These are phyloP conservation scores for Helianthus tuberosus DNA, from an alignment of 129 eudicot species.

Conservation along the genomic window DNA sequence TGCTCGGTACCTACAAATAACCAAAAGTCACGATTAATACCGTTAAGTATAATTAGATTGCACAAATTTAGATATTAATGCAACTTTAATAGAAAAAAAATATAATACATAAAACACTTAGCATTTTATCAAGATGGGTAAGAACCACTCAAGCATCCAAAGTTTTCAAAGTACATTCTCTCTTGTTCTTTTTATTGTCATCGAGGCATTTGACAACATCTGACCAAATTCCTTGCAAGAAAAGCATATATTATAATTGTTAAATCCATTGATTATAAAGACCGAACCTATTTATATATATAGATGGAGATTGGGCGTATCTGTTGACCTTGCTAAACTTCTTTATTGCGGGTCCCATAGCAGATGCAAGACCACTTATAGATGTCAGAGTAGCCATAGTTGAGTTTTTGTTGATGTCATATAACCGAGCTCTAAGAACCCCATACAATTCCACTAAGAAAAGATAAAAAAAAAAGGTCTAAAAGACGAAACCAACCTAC, in stretches of 20 bases:
- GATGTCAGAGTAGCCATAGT: conserved; percentile 78
- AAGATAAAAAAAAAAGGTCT: not conserved
- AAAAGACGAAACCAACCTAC: too few relatives aligned
- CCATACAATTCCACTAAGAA: conserved; percentile 83
- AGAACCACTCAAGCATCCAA: conserved; percentile 95
- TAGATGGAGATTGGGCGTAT: not conserved
- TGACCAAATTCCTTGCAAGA: conserved; percentile 80
- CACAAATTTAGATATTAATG: not conserved
- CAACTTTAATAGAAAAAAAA: too few relatives aligned
- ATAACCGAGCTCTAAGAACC: conserved; percentile 86
- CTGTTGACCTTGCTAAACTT: conserved; percentile 87
- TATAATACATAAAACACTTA: not conserved
- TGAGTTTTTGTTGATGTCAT: conserved; percentile 91
- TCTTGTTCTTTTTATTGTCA: conserved; percentile 95
- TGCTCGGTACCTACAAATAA: conserved; percentile 64
- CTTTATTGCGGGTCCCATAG: conserved; percentile 94
- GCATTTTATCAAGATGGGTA: conserved; percentile 97
- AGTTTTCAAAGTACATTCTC: conserved; percentile 85
- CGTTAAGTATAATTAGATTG: not conserved
- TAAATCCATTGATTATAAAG: not conserved
- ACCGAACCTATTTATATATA: not conserved
- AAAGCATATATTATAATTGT: not conserved
- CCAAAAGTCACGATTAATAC: not conserved
- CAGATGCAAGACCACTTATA: conserved; percentile 88
- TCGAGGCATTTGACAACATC: conserved; percentile 94